A percentile compares a stretch with the other conserved stretches of the same genome.
phyloP scores from a whole-genome alignment of 1,284 basidiomycete species.

The Austropuccinia psidii region DNA sequence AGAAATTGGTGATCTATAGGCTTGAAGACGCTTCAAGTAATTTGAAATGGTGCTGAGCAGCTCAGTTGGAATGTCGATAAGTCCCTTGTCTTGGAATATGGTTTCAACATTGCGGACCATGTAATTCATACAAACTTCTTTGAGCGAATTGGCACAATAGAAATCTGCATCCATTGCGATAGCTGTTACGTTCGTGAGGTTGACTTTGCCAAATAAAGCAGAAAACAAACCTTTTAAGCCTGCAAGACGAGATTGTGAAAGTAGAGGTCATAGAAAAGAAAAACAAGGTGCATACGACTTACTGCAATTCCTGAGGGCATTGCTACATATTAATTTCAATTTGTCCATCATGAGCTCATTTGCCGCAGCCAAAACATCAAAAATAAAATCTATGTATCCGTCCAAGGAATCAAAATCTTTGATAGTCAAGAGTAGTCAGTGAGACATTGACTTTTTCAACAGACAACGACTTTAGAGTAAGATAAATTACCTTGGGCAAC shows the following conservation, averaged over 20 bases:
- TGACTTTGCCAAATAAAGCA: constrained; percentile 52
- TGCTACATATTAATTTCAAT: constrained; percentile 73
- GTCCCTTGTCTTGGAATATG: constrained; percentile 68
- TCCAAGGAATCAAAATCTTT: constrained; percentile 65
- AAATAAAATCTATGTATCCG: constrained; percentile 74
- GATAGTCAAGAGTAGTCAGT: neutral
- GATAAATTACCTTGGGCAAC: constrained; percentile 56
- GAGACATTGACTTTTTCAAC: constrained; percentile 11
- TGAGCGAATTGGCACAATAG: constrained; percentile 65
- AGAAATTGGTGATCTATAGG: constrained; percentile 60
- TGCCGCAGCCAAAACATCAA: constrained; percentile 75
- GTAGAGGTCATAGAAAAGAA: neutral
- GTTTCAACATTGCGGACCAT: constrained; percentile 78
- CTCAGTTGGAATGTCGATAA: constrained; percentile 62
- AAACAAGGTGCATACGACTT: neutral
- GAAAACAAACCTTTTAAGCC: neutral
- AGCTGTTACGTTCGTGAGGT: constrained; percentile 68
- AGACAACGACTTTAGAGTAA: constrained; percentile 16
- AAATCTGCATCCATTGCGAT: constrained; percentile 74
- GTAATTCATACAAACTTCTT: constrained; percentile 69
- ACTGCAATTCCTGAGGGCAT: constrained; percentile 56
- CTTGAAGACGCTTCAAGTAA: constrained; percentile 60
- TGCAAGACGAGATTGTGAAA: neutral
- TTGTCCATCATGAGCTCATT: constrained; percentile 82
- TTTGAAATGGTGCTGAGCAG: constrained; percentile 63